These are phyloP conservation scores for Cercospora sp. DNA, from an alignment of 2,329 filamentous ascomycete species.

Conservation along the genomic window DNA sequence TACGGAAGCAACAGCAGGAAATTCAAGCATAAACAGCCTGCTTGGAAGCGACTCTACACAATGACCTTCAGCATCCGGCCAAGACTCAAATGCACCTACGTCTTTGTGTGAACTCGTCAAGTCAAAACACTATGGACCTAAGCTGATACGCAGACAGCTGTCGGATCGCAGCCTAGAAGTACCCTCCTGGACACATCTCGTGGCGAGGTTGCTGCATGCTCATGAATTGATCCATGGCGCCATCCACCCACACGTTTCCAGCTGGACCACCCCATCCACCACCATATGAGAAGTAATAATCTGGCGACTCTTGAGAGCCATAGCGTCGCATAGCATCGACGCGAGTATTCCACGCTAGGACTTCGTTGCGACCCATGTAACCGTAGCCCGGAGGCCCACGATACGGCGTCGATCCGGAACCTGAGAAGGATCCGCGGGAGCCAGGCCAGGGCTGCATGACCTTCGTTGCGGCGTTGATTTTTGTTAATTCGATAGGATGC, in stretches of 20 bases:
- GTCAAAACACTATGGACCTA: not conserved
- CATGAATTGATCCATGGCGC: not conserved
- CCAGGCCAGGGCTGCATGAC: conserved; percentile 2
- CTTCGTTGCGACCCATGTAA: not conserved
- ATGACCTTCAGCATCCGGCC: not conserved
- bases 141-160: not conserved
- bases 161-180: not conserved
- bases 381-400: not conserved
- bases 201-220: not conserved
- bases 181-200: not conserved
- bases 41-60: not conserved
- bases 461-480: not conserved
- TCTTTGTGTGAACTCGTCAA: not conserved
- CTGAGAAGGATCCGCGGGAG: not conserved
- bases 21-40: not conserved
- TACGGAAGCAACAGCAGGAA: not conserved
- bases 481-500: not conserved
- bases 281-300: not conserved
- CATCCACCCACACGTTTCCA: not conserved
- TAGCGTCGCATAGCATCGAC: not conserved
- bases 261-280: not conserved
- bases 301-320: not conserved
- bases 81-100: not conserved
- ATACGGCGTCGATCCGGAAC: not conserved
- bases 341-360: not conserved